A percentile compares a stretch with the other conserved stretches of the same genome.
These are phyloP conservation scores for Crucihimalaya himalaica DNA, from an alignment of 345 rosid genomes.

Conservation along the genomic window DNA sequence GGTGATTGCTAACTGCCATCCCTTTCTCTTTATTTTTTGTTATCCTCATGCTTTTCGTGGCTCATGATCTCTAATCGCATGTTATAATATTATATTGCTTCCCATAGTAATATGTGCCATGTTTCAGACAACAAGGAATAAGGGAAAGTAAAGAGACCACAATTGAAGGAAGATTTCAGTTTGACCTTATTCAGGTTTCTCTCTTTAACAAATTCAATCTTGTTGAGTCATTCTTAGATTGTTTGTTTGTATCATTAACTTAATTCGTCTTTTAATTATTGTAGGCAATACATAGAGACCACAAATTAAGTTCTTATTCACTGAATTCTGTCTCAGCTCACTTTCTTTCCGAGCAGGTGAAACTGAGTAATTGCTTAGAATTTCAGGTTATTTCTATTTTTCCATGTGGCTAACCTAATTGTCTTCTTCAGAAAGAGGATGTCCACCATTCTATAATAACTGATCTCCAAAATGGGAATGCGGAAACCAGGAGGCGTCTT, in stretches of 20 bases:
- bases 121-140: conserved; percentile 79
- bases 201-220: conserved; percentile 23
- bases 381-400: conserved; percentile 6
- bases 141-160: conserved; percentile 97
- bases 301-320: conserved; percentile 94
- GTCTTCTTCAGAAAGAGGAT: conserved; percentile 82
- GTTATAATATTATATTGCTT: not conserved
- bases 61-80: conserved; percentile 10
- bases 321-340: conserved; percentile 96
- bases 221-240: conserved; percentile 25
- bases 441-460: conserved; percentile 98
- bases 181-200: conserved; percentile 95
- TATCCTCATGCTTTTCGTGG: conserved; percentile 15
- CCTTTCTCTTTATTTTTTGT: conserved; percentile 5
- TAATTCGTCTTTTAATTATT: conserved; percentile 22
- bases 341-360: conserved; percentile 97
- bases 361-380: conserved; percentile 2
- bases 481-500: conserved; percentile 97
- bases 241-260: conserved; percentile 12
- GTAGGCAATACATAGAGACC: conserved; percentile 85
- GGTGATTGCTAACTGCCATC: conserved; percentile 18
- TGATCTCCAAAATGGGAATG: conserved; percentile 97
- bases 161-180: conserved; percentile 94
- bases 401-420: conserved; percentile 12
- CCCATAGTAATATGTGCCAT: conserved; percentile 33